A percentile compares a stretch with the other conserved stretches of the same genome.
phyloP scores from a whole-genome alignment of 768 basidiomycete species.

The Cystobasidium ongulense region DNA sequence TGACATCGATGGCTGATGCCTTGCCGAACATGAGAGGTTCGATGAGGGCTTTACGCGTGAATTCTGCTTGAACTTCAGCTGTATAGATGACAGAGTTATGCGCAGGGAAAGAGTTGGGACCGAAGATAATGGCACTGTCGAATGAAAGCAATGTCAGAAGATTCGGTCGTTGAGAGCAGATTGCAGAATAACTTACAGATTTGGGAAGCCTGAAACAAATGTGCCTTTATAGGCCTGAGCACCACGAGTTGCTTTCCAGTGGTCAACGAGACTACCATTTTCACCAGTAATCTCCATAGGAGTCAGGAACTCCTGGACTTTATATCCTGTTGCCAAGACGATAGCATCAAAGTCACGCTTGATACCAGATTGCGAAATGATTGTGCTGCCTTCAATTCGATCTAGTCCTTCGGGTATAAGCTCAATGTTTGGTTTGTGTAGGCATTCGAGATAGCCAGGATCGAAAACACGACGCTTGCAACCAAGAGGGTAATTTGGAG shows the following conservation, averaged over 20 bases:
- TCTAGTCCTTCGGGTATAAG: slow-evolving; percentile 40
- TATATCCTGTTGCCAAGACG: not conserved
- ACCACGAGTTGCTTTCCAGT: not conserved
- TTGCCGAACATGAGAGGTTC: slow-evolving; percentile 11
- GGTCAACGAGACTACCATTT: not conserved
- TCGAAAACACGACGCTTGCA: slow-evolving; percentile 54
- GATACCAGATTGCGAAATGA: not conserved
- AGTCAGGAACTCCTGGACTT: not conserved
- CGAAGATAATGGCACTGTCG: not conserved
- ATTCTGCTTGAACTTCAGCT: slow-evolving; percentile 5
- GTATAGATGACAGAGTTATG: slow-evolving; percentile 2
- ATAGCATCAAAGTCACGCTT: not conserved
- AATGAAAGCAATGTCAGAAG: not conserved
- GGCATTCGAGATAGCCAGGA: slow-evolving; percentile 54
- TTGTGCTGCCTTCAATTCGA: not conserved
- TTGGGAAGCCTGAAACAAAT: not conserved
- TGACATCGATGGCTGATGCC: slow-evolving; percentile 11
- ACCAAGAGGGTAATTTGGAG: slow-evolving; percentile 50
- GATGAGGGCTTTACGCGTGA: not conserved
- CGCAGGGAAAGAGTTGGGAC: not conserved
- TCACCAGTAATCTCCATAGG: slow-evolving; percentile 1
- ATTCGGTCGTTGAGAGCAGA: not conserved
- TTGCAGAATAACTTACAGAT: not conserved
- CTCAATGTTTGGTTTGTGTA: slow-evolving; percentile 54
- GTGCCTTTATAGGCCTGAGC: slow-evolving; percentile 5